Evolutionary conservation across 768 basidiomycete genomes (phyloP).

Genomic region (Botryobasidium botryosum): DNA sequence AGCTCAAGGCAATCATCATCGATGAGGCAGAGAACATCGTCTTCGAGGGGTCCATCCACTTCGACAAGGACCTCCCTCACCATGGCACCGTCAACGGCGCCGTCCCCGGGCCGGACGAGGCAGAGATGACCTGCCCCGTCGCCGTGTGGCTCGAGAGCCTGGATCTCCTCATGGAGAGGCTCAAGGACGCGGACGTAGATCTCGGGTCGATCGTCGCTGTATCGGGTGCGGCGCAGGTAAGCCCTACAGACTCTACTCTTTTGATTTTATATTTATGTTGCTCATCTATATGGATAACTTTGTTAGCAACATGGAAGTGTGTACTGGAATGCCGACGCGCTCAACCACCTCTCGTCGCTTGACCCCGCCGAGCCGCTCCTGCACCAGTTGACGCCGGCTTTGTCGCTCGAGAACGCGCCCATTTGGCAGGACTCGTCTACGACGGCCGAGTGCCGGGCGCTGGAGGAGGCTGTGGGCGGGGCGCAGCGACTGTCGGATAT

Average conservation of each 20-base stretch:
- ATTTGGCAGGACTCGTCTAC: slow-evolving; percentile 93
- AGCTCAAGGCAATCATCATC: slow-evolving; percentile 60
- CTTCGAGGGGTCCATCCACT: slow-evolving; percentile 57
- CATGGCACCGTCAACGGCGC: slow-evolving; percentile 53
- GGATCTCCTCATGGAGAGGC: slow-evolving; percentile 52
- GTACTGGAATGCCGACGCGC: slow-evolving; percentile 52
- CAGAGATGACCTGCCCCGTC: slow-evolving; percentile 67
- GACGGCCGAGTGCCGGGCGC: slow-evolving; percentile 46
- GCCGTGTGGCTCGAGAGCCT: slow-evolving; percentile 75
- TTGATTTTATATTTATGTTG: not conserved
- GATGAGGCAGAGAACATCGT: slow-evolving; percentile 38
- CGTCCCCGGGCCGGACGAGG: slow-evolving; percentile 41
- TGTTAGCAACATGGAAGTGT: slow-evolving; percentile 73
- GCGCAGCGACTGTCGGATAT: slow-evolving; percentile 52
- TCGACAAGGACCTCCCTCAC: slow-evolving; percentile 59
- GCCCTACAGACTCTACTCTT: slow-evolving; percentile 11
- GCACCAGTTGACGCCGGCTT: slow-evolving; percentile 48
- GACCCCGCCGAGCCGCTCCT: slow-evolving; percentile 33
- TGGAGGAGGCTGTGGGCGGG: slow-evolving; percentile 55
- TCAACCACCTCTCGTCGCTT: slow-evolving; percentile 34
- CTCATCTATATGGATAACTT: not conserved
- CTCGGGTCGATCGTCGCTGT: slow-evolving; percentile 42
- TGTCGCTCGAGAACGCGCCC: slow-evolving; percentile 49
- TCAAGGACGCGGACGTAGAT: slow-evolving; percentile 41
- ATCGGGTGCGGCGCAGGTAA: slow-evolving; percentile 65